Base-by-base conservation (phyloP, 495 filamentous ascomycete species). In the Cryomyces minteri region DNA sequence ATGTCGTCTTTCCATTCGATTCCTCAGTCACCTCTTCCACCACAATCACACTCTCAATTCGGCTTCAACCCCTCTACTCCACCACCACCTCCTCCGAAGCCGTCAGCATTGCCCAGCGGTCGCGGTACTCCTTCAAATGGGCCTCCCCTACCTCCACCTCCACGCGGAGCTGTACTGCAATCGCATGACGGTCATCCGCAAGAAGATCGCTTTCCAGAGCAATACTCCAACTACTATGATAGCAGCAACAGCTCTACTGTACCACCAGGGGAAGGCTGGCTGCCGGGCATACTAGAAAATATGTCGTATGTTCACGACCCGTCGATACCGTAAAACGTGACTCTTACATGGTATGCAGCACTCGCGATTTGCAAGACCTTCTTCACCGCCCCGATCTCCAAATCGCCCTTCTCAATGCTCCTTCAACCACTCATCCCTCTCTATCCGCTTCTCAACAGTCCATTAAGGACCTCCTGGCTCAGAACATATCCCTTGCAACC, bases 401-500 rank as follows among this genome's bases (percentile, higher is more conserved):
- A 48, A 40, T 45, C 25, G 58, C 62, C 18, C 56, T 65, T 29
- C 36, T 64, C 46, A 46, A 74, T 66, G 70, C 71, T 45, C 76
- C 77, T 34, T 62, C 72, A 7, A 78, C 80, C 43, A 70, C 76
- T 31, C 72, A 79, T 67, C 74, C 77, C n/a, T 80, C 68, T 50
- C 70, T 72, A 4, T 52, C 58, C 7, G 59, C 66, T 31, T 73
- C 67, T 47, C 73, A 67, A 51, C 73, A 58, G 49, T 67, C 64
- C 43, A 70, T 84, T 2, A 62, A 65, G 32, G 51, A 66, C 43
- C 75, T 84, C 44, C 74, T 94, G 0, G 62, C 72, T 43, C 68
- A 71, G 9, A 88, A 88, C 57, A 58, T 83, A 6, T 61, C 74
- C n/a, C 74, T 79, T 10, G 72, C 84, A 12, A 64, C 74, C 38